Conservation (phyloP, 768 basidiomycete species). For the Leccinum uliginosum region DNA sequence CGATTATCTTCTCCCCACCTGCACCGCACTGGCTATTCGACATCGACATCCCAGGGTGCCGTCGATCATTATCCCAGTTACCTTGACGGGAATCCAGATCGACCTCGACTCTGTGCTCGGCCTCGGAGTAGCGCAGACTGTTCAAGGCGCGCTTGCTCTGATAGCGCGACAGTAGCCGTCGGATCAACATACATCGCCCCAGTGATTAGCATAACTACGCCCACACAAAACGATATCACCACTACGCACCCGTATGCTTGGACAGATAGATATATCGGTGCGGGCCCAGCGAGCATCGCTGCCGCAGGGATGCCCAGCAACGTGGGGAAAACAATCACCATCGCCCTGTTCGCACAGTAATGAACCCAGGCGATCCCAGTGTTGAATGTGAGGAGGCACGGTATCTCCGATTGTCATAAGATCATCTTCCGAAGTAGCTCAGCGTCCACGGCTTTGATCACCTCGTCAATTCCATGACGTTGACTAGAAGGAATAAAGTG, state of each 20-base stretch:
- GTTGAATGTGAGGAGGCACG: neutral
- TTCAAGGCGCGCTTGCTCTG: neutral
- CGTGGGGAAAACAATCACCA: neutral
- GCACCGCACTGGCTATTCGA: neutral
- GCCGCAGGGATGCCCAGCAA: constrained; percentile 5
- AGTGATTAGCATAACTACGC: neutral
- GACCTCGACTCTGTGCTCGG: neutral
- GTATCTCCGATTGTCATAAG: no score
- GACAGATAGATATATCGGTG: neutral
- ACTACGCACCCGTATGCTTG: neutral
- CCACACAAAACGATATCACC: neutral
- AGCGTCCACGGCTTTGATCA: no score
- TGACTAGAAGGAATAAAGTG: no score
- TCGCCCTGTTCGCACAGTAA: neutral
- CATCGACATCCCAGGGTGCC: neutral
- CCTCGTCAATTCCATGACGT: no score
- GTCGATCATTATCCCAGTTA: neutral
- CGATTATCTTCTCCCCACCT: no score
- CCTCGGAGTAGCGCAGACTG: neutral
- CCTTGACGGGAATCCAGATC: neutral
- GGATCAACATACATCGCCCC: neutral
- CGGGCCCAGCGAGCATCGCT: neutral
- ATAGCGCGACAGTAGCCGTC: neutral
- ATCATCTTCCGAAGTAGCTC: no score
- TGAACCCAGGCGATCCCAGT: constrained; percentile 7